phyloP scores from a whole-genome alignment of 192 early-diverging fungal genomes.

The Coemansia sp. region DNA sequence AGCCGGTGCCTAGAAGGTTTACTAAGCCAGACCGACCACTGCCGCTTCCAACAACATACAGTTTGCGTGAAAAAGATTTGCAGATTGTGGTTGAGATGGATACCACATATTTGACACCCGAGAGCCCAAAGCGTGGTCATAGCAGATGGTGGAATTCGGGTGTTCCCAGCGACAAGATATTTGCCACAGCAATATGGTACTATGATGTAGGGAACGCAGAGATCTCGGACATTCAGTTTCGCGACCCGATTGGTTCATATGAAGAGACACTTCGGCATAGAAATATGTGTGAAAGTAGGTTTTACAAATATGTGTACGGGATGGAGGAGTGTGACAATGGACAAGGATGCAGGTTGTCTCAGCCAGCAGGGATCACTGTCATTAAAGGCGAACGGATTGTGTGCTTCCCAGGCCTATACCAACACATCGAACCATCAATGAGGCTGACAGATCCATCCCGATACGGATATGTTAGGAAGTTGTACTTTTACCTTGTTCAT shows the following conservation, averaged over 20 bases:
- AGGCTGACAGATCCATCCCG: slow-evolving; percentile 55
- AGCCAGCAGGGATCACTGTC: slow-evolving; percentile 42
- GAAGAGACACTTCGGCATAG: background rate
- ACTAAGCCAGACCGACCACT: slow-evolving; percentile 11
- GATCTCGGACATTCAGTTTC: slow-evolving; percentile 57
- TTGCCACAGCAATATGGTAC: slow-evolving; percentile 69
- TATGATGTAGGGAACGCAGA: slow-evolving; percentile 66
- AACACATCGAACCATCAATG: slow-evolving; percentile 62
- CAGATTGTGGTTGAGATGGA: slow-evolving; percentile 71
- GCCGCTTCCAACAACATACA: slow-evolving; percentile 3
- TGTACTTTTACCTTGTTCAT: slow-evolving; percentile 68
- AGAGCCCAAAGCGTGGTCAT: slow-evolving; percentile 55
- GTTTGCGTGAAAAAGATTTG: slow-evolving; percentile 29
- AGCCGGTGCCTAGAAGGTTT: slow-evolving; percentile 24
- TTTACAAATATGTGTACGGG: background rate
- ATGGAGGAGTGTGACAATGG: slow-evolving; percentile 31
- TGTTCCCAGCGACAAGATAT: slow-evolving; percentile 64
- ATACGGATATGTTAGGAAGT: slow-evolving; percentile 60
- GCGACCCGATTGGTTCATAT: slow-evolving; percentile 9
- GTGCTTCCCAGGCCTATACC: slow-evolving; percentile 69
- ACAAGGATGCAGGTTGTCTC: slow-evolving; percentile 8
- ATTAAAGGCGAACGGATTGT: slow-evolving; percentile 56
- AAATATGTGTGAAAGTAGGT: background rate
- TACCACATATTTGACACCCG: slow-evolving; percentile 63
- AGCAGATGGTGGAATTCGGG: slow-evolving; percentile 65